Evolutionary conservation across 2,329 filamentous ascomycete species (phyloP), one percentile per base, ranked within the genome.

Genomic region (Paecilomyces formosus): DNA sequence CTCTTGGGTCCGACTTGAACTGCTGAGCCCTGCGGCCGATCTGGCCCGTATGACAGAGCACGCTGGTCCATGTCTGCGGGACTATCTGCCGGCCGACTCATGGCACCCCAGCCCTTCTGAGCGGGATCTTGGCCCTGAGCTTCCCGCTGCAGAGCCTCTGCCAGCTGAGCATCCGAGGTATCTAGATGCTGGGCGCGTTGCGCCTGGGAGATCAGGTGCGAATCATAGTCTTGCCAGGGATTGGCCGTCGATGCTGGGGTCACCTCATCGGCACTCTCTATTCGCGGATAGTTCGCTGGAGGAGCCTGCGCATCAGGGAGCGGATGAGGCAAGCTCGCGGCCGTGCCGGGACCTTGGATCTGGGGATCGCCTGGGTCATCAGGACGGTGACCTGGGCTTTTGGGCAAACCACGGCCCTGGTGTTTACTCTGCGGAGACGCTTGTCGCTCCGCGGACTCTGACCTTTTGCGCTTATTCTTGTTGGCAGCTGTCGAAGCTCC

Each of bases 401-500:
- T 69, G 54, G 70, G 68, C 55, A 64, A 61, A 33, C 66, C 72
- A 57, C 74, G 68, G 55, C 64, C 73, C 59, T 73, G 71, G 58
- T 73, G 75, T n/a, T 68, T 68, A 60, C 64, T 69, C 62, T 69
- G 65, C 56, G 68, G 72, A 63, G 61, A 64, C 59, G 61, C 68
- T 64, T 64, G 65, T 49, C 68, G 72, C 58, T 86, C 86, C 39
- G 78, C 72, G 5, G 88, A 89, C 53, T 79, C 76, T 6, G 89
- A 90, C 60, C 89, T 83, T 73, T 91, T 93, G 59, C 81, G 73
- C 64, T 81, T 82, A 66, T 85, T 84, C 73, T 87, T 88, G 62
- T 64, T 65, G 58, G 63, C 58, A 18, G 58, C 54, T 45, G 60
- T 57, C 13, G 62, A 53, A 51, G 62, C 58, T 30, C 56, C 35